phyloP scores from a whole-genome alignment of 2,329 filamentous ascomycete genomes.

The Orbilia brochopaga region DNA sequence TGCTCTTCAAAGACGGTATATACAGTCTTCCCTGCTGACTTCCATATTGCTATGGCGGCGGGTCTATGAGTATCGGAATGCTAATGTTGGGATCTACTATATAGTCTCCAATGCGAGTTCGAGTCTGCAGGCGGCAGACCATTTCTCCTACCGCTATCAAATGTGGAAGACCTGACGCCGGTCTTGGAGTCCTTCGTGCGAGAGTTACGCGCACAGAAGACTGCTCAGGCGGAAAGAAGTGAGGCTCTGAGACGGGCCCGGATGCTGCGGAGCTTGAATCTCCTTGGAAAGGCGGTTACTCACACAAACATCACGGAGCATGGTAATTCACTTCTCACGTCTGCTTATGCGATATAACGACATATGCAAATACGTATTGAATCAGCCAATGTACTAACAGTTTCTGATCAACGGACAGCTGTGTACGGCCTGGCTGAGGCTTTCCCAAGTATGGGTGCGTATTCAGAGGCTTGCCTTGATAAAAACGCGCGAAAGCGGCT shows the following conservation, averaged over 20 bases:
- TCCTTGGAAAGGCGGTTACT: slow-evolving; percentile 28
- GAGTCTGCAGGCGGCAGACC: slow-evolving; percentile 4
- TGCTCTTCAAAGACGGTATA: slow-evolving; percentile 11
- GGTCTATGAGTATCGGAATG: neutral
- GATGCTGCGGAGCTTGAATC: slow-evolving; percentile 29
- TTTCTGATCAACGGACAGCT: slow-evolving; percentile 1
- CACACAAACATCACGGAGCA: slow-evolving; percentile 23
- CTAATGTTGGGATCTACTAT: neutral
- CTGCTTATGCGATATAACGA: too few species aligned
- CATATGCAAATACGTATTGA: too few species aligned
- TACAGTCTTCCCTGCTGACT: neutral
- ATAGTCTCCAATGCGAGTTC: slow-evolving; percentile 9
- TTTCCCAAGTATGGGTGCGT: slow-evolving; percentile 29
- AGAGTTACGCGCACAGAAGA: slow-evolving; percentile 21
- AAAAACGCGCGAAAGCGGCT: slow-evolving; percentile 13
- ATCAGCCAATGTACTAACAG: too few species aligned
- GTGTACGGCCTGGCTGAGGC: slow-evolving; percentile 22
- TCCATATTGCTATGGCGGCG: neutral
- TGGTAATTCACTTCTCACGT: slow-evolving; percentile 12
- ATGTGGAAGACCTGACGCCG: slow-evolving; percentile 20
- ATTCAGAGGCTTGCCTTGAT: slow-evolving; percentile 31
- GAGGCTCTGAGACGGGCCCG: slow-evolving; percentile 14
- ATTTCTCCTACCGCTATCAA: slow-evolving; percentile 24
- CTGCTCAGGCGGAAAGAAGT: slow-evolving; percentile 6
- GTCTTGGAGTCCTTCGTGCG: slow-evolving; percentile 32